A percentile compares a stretch with the other conserved stretches of the same genome.
Conservation (phyloP, 2,329 filamentous ascomycete genomes). For the Xylaria sp. region DNA sequence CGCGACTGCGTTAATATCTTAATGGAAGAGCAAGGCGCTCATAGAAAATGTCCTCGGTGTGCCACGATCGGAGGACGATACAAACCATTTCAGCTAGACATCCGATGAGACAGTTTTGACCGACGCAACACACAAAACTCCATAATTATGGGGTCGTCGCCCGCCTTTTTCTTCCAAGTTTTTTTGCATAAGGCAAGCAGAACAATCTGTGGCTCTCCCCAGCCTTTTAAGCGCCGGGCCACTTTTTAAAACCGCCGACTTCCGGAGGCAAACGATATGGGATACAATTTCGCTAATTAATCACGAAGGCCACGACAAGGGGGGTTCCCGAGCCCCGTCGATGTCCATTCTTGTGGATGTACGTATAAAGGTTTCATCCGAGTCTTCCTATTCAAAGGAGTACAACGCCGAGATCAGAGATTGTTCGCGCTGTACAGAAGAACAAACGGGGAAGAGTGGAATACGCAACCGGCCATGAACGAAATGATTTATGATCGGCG, state of each 20-base stretch:
- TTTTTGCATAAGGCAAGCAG: background rate
- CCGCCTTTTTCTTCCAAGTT: background rate
- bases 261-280: background rate
- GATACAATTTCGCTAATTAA: background rate
- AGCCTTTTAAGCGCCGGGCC: constrained; percentile 12
- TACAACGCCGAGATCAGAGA: background rate
- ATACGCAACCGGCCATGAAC: background rate
- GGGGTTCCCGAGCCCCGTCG: background rate
- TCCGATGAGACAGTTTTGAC: constrained; percentile 49
- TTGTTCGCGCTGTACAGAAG: background rate
- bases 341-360: background rate
- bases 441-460: background rate
- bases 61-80: constrained; percentile 73
- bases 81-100: constrained; percentile 80
- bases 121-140: background rate
- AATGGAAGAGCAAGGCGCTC: constrained; percentile 68
- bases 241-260: background rate
- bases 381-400: background rate
- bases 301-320: background rate
- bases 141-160: background rate
- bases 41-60: constrained; percentile 73
- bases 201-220: background rate
- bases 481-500: background rate
- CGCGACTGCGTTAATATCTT: constrained; percentile 79
- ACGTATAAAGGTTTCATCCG: background rate